Evolutionary conservation across 192 early-diverging fungal species (phyloP).

Genomic region (Lunasporangiospora selenospora): DNA sequence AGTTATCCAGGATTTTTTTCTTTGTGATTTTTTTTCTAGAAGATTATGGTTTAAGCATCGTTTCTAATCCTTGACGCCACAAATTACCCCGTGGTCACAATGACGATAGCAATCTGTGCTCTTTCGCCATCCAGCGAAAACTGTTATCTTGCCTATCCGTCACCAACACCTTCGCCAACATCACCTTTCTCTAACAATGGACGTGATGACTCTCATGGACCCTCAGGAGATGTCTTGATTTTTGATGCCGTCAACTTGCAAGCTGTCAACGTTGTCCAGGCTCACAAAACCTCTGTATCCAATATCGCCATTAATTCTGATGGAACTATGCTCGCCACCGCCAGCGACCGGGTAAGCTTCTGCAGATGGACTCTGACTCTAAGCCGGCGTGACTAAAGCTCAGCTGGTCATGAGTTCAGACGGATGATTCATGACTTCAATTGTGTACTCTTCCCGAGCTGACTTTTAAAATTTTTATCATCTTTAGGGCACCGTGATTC

Average conservation of each 20-base stretch:
- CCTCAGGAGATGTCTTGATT: constrained; percentile 87
- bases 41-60: constrained; percentile 1
- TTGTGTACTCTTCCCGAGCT: too few relatives aligned
- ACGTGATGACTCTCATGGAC: constrained; percentile 55
- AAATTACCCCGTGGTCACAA: too few relatives aligned
- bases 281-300: constrained; percentile 92
- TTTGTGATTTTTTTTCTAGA: constrained; percentile 12
- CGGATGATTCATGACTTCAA: too few relatives aligned
- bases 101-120: constrained; percentile 76
- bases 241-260: constrained; percentile 91
- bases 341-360: constrained; percentile 95
- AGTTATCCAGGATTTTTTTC: not conserved
- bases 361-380: too few relatives aligned
- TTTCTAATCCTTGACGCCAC: not conserved
- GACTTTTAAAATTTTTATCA: constrained; percentile 5
- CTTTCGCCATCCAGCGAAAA: constrained; percentile 94
- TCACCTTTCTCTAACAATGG: constrained; percentile 56
- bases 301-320: constrained; percentile 88
- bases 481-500: constrained; percentile 90
- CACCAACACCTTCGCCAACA: constrained; percentile 68
- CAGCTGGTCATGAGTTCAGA: too few relatives aligned
- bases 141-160: constrained; percentile 95
- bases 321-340: constrained; percentile 93
- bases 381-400: too few relatives aligned
- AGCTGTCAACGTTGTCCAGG: constrained; percentile 92